Percentiles rank a stretch among this genome's conserved stretches.
These are phyloP conservation scores for Thielaviopsis punctulata DNA, from an alignment of 2,329 filamentous ascomycete genomes.

Conservation along the genomic window DNA sequence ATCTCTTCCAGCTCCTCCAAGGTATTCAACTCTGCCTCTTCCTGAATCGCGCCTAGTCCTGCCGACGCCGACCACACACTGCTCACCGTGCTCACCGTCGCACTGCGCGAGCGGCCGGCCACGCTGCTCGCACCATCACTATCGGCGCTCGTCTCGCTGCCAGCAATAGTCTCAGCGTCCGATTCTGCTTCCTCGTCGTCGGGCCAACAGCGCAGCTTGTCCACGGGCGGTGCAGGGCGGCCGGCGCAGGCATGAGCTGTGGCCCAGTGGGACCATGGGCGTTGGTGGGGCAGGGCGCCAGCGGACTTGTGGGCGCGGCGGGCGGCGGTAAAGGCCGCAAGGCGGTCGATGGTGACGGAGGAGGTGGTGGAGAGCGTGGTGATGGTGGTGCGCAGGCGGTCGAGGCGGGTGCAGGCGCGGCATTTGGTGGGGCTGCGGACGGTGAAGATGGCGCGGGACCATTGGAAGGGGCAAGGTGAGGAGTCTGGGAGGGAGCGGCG, in stretches of 20 bases:
- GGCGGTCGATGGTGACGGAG: slow-evolving; percentile 1
- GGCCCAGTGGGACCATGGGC: slow-evolving; percentile 8
- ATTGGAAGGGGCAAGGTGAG: slow-evolving; percentile 7
- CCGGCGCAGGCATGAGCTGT: slow-evolving; percentile 1
- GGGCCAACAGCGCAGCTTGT: not conserved
- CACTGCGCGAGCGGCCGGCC: not conserved
- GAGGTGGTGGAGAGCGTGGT: slow-evolving; percentile 6
- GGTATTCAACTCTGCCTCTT: not conserved
- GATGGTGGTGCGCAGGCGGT: slow-evolving; percentile 6
- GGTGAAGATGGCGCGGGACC: slow-evolving; percentile 12
- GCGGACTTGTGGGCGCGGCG: not conserved
- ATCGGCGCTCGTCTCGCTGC: not conserved
- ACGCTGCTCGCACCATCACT: slow-evolving; percentile 6
- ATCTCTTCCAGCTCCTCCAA: slow-evolving; percentile 8
- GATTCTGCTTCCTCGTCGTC: not conserved
- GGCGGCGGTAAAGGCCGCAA: not conserved
- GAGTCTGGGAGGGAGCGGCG: not conserved
- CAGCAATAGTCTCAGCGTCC: not conserved
- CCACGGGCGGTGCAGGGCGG: not conserved
- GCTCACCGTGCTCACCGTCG: not conserved
- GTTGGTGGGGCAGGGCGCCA: slow-evolving; percentile 2
- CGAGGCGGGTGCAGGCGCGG: slow-evolving; percentile 4
- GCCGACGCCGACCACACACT: slow-evolving; percentile 1
- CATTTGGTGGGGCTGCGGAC: slow-evolving; percentile 7
- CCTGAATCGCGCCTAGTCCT: not conserved